Evolutionary conservation across 148 eudicot genomes (phyloP).

Genomic region (Rhododendron vialii): DNA sequence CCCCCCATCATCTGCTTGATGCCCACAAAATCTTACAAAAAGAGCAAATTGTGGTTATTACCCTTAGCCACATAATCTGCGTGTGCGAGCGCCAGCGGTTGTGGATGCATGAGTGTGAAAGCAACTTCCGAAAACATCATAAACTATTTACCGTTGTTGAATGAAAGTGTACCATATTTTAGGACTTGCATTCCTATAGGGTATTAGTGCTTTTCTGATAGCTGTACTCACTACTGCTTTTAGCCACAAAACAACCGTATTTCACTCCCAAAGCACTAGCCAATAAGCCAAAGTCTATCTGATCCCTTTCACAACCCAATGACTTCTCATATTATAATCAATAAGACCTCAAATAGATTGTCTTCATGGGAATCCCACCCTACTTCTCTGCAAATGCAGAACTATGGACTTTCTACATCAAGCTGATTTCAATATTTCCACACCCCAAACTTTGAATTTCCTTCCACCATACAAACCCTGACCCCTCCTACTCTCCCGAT

Average conservation of each 20-base stretch:
- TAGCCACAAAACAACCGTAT: neutral
- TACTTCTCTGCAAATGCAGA: neutral
- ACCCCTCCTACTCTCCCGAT: neutral
- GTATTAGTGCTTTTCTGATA: neutral
- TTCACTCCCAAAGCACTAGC: neutral
- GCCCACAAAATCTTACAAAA: neutral
- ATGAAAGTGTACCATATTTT: neutral
- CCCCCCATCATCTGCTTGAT: neutral
- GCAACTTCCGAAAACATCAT: neutral
- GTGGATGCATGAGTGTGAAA: neutral
- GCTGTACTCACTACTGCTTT: neutral
- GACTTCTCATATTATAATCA: neutral
- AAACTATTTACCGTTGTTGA: neutral
- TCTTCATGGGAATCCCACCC: neutral
- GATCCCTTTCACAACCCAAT: neutral
- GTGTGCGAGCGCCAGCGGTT: neutral
- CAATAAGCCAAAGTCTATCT: neutral
- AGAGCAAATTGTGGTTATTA: neutral
- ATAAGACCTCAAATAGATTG: neutral
- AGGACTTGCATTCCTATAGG: neutral
- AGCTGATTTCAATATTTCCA: neutral
- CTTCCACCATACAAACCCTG: neutral
- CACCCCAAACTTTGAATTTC: neutral
- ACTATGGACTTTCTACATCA: constrained; percentile 4
- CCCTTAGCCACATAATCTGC: neutral